Percentiles rank a stretch among this genome's conserved stretches.
Conservation (phyloP, 257 asterid species). For the Przewalskia tangutica region DNA sequence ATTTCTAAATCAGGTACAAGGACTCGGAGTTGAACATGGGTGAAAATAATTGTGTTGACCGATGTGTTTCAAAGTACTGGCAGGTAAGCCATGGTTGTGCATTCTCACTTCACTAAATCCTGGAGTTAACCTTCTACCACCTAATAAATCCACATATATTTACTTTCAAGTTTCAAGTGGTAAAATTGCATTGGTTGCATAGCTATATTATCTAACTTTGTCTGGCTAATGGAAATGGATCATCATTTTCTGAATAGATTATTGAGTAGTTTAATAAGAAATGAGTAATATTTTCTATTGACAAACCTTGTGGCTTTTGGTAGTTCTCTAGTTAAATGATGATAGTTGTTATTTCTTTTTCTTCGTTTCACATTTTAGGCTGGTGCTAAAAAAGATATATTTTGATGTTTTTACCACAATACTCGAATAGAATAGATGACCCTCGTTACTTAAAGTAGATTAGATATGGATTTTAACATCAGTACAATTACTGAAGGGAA, state of each 20-base stretch:
- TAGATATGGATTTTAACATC: background rate
- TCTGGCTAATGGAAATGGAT: background rate
- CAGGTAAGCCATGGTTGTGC: slow-evolving; percentile 27
- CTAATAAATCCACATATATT: background rate
- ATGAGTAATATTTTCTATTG: background rate
- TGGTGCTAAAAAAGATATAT: no score
- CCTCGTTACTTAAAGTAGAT: background rate
- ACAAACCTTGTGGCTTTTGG: background rate
- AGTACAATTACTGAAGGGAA: background rate
- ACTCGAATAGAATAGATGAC: background rate
- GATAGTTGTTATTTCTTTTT: no score
- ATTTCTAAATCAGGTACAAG: slow-evolving; percentile 43
- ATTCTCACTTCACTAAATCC: background rate
- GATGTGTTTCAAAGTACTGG: slow-evolving; percentile 86
- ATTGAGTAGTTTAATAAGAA: background rate
- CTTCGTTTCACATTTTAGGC: no score
- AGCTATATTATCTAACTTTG: background rate
- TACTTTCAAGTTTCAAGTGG: background rate
- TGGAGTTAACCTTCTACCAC: background rate
- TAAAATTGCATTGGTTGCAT: background rate
- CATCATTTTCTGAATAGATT: no score
- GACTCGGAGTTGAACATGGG: slow-evolving; percentile 90
- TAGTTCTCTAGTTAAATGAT: no score
- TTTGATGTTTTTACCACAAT: background rate
- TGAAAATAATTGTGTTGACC: slow-evolving; percentile 83